Evolutionary conservation across 164 flowering plant genomes (phyloP).

Genomic region (Paratinospora sagittata): DNA sequence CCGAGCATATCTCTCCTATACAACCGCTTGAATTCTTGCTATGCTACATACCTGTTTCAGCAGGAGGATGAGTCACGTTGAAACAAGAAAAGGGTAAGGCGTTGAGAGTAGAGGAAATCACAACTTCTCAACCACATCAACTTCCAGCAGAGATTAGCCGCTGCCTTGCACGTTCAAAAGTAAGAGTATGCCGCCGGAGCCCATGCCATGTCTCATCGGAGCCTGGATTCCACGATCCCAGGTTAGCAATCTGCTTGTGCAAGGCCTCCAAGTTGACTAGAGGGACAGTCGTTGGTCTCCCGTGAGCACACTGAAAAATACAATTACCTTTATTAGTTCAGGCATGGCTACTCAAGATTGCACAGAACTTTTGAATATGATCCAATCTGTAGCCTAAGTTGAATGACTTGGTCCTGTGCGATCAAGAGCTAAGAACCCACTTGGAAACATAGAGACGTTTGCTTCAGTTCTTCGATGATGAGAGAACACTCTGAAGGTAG

Average conservation of each 20-base stretch:
- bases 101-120: not conserved
- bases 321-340: too few species aligned
- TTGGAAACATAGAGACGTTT: conserved; percentile 79
- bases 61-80: too few species aligned
- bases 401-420: not conserved
- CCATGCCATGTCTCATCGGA: conserved; percentile 51
- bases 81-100: not conserved
- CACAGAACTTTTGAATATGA: not conserved
- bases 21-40: too few species aligned
- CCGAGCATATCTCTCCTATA: too few species aligned
- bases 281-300: conserved; percentile 91
- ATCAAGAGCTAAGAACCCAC: too few species aligned
- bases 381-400: not conserved
- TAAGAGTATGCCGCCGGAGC: too few species aligned
- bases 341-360: conserved; percentile 17
- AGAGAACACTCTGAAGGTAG: conserved; percentile 97
- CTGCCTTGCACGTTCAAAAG: too few species aligned
- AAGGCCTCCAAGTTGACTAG: conserved; percentile 68
- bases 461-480: conserved; percentile 82
- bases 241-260: conserved; percentile 60
- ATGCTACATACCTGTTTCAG: too few species aligned
- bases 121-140: conserved; percentile 6
- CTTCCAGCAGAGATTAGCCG: conserved; percentile 21
- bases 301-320: too few species aligned
- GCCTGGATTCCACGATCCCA: conserved; percentile 21